phyloP scores from a whole-genome alignment of 805 yeast genomes.

The Candida ortonii region DNA sequence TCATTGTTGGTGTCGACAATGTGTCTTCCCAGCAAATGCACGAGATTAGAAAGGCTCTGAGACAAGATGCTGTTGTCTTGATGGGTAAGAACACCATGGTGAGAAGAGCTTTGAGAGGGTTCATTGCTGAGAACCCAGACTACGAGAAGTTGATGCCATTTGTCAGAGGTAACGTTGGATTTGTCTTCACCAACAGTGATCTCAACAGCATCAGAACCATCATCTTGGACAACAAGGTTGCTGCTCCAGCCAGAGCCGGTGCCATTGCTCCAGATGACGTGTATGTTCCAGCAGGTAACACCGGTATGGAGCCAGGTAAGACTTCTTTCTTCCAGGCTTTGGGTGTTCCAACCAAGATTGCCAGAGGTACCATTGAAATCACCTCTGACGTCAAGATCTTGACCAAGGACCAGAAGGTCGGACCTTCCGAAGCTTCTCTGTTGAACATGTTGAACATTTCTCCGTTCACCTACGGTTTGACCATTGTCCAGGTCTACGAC shows the following conservation, averaged over 20 bases:
- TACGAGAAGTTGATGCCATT: conserved; percentile 91
- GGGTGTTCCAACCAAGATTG: conserved; percentile 99
- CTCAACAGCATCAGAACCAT: conserved; percentile 89
- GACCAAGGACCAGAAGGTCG: conserved; percentile 81
- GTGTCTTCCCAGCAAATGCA: conserved; percentile 99
- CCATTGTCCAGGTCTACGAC: conserved; percentile 96
- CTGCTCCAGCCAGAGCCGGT: conserved; percentile 99
- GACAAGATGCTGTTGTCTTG: conserved; percentile 91
- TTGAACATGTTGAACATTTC: conserved; percentile 99
- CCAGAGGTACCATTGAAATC: conserved; percentile 99
- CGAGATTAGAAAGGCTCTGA: conserved; percentile 95
- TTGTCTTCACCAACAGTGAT: conserved; percentile 97
- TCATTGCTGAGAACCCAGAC: conserved; percentile 91
- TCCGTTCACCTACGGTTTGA: conserved; percentile 99
- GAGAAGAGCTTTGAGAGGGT: conserved; percentile 98
- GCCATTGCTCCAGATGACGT: conserved; percentile 98
- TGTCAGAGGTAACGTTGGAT: conserved; percentile 98
- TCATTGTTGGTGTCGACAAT: conserved; percentile 99
- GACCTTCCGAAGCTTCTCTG: conserved; percentile 98
- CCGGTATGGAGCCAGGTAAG: conserved; percentile 99
- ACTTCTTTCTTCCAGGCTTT: conserved; percentile 99
- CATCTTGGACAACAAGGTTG: conserved; percentile 89
- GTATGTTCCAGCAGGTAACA: conserved; percentile 98
- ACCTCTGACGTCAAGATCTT: conserved; percentile 96
- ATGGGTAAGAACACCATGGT: conserved; percentile 99